Base-by-base conservation (phyloP, 73 alveolate species). In the Stentor coeruleus region DNA sequence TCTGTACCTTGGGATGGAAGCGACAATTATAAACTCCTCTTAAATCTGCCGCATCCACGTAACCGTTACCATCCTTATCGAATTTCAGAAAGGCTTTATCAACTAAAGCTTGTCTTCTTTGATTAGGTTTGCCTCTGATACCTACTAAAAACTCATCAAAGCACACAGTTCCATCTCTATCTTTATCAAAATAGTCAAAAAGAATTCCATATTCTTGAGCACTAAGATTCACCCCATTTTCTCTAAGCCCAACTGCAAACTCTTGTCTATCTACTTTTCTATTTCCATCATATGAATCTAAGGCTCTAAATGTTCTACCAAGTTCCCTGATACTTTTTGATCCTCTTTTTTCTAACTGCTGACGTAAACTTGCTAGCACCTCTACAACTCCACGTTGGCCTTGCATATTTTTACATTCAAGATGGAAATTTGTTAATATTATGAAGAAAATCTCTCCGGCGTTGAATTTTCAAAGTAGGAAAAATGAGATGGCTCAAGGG, bases 91-190 rank as follows among this genome's bases (percentile, higher is more conserved):
- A 95, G 14, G 98, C 99, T 82, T 92, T 88, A 88, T 91, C 95
- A 35, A 90, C 95, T 74, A 86, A 84, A 74, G 91, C 93, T 81
- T 91, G 90, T 85, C 99, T 92, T 74, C 85, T 88, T 74, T 90
- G 93, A 89, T 96, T 96, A 81, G 95, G 91, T 82, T 92, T 83
- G 0, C 99, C n/a, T 84, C 99, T 96, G 77, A 96, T 88, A 39
- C 94, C 97, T 57, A 93, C 93, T 74, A 96, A 90, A 84, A 96
- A 96, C 84, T 94, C 98, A 84, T 96, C 99, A 89, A 96, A 94
- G 90, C 93, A 91, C 37, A 96, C 90, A 90, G 87, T 84, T 74
- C 98, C 96, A 87, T 93, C 93, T 28, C 92, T 90, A 88, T 96
- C 97, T 77, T 90, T 89, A 82, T 96, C 99, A n/a, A n/a, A n/a